Conservation (phyloP, 2,329 filamentous ascomycete genomes). For the Talaromyces sp. region DNA sequence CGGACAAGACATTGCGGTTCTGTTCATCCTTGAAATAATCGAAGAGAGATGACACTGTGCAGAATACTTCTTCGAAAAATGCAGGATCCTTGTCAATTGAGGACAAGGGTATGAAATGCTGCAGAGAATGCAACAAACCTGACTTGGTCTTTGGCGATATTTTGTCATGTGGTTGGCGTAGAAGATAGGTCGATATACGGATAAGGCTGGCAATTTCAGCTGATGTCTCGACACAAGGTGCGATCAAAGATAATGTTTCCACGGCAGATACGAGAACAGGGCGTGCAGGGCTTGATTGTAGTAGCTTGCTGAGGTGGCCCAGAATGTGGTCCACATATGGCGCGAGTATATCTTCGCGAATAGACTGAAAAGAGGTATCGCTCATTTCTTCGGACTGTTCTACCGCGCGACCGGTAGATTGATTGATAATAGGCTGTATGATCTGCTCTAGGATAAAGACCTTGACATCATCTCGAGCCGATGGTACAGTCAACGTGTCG, state of each 20-base stretch:
- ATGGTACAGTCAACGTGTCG: slow-evolving; percentile 66
- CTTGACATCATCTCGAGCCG: slow-evolving; percentile 82
- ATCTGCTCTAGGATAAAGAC: slow-evolving; percentile 72
- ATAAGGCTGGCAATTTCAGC: slow-evolving; percentile 69
- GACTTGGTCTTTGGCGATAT: slow-evolving; percentile 82
- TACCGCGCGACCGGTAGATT: slow-evolving; percentile 54
- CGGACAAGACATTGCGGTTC: slow-evolving; percentile 70
- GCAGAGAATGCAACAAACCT: slow-evolving; percentile 71
- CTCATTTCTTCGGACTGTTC: slow-evolving; percentile 47
- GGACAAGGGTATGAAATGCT: slow-evolving; percentile 71
- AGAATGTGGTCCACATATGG: slow-evolving; percentile 67
- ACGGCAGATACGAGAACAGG: slow-evolving; percentile 76
- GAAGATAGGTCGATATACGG: slow-evolving; percentile 72
- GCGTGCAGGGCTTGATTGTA: slow-evolving; percentile 61
- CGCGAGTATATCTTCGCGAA: slow-evolving; percentile 36
- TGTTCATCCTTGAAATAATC: slow-evolving; percentile 81
- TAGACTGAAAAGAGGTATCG: slow-evolving; percentile 39
- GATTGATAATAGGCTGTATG: slow-evolving; percentile 63
- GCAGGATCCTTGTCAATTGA: slow-evolving; percentile 54
- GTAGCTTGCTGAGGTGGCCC: slow-evolving; percentile 46
- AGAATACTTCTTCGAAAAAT: slow-evolving; percentile 64
- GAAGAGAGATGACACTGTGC: slow-evolving; percentile 75
- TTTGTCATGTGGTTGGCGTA: slow-evolving; percentile 77
- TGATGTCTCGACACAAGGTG: slow-evolving; percentile 63
- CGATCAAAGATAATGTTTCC: slow-evolving; percentile 70